A percentile compares a stretch with the other conserved stretches of the same genome.
phyloP scores from a whole-genome alignment of 345 rosid species.

The Tarenaya hassleriana region DNA sequence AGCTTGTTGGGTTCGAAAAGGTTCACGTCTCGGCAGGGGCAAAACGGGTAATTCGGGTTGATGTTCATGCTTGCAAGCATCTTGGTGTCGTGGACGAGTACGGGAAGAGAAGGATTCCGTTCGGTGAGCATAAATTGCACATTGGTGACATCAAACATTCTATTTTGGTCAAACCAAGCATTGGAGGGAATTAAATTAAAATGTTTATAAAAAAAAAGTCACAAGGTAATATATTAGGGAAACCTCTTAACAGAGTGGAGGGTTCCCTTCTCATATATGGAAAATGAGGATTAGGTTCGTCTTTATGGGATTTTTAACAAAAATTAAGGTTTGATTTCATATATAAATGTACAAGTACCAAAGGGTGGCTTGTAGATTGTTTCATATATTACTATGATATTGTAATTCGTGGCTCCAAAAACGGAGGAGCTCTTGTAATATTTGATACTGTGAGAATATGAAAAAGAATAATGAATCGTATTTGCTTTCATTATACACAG shows the following conservation, averaged over 20 bases:
- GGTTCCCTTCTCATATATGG: constrained; percentile 17
- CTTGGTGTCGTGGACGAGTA: constrained; percentile 63
- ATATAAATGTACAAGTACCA: constrained; percentile 17
- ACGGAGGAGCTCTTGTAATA: constrained; percentile 22
- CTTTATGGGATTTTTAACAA: constrained; percentile 14
- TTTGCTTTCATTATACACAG: background rate
- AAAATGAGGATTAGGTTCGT: constrained; percentile 10
- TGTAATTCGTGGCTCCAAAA: constrained; percentile 25
- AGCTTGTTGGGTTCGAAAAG: constrained; percentile 62
- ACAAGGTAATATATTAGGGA: constrained; percentile 15
- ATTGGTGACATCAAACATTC: constrained; percentile 85
- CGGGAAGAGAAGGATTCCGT: constrained; percentile 83
- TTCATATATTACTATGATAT: background rate
- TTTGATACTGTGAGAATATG: constrained; percentile 15
- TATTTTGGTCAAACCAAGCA: constrained; percentile 48
- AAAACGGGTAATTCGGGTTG: constrained; percentile 35
- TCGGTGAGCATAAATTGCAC: constrained; percentile 64
- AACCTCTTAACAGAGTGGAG: constrained; percentile 6
- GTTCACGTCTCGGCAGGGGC: constrained; percentile 58
- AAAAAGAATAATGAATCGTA: constrained; percentile 2
- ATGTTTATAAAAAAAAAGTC: background rate
- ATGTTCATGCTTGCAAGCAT: constrained; percentile 67
- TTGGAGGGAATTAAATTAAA: constrained; percentile 32
- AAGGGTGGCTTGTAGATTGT: constrained; percentile 24
- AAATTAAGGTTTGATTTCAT: constrained; percentile 11